Conservation (phyloP, 2,329 filamentous ascomycete species). For the Raffaelea deltoideospora region DNA sequence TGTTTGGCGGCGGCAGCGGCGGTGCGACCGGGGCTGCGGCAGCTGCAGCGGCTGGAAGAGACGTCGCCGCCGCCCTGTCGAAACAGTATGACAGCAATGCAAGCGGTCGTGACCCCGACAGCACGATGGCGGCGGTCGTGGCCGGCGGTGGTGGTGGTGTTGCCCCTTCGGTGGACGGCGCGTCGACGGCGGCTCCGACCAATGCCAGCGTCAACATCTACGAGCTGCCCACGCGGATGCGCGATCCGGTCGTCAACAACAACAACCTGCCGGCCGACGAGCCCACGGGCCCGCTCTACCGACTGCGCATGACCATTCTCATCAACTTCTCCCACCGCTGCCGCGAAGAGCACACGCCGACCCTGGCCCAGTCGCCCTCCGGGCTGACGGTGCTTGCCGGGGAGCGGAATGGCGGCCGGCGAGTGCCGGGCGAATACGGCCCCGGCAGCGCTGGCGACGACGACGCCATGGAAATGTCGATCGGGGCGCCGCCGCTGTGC, state of each 20-base stretch:
- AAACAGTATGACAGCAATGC: too few species aligned
- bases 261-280: slow-evolving; percentile 3
- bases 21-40: too few species aligned
- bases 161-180: too few species aligned
- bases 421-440: neutral
- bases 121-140: too few species aligned
- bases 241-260: slow-evolving; percentile 1
- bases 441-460: neutral
- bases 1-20: too few species aligned
- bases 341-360: slow-evolving; percentile 1
- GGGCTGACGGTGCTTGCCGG: too few species aligned
- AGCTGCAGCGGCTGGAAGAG: too few species aligned
- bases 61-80: too few species aligned
- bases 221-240: slow-evolving; percentile 1
- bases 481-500: neutral
- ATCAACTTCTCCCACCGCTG: slow-evolving; percentile 6
- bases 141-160: too few species aligned
- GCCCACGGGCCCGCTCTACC: slow-evolving; percentile 5
- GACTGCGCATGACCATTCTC: slow-evolving; percentile 6
- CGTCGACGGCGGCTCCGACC: neutral
- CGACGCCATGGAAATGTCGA: neutral
- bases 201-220: neutral
- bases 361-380: too few species aligned
- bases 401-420: neutral
- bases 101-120: too few species aligned